phyloP scores from a whole-genome alignment of 177 flowering plant species.

The Vitis hybrid region DNA sequence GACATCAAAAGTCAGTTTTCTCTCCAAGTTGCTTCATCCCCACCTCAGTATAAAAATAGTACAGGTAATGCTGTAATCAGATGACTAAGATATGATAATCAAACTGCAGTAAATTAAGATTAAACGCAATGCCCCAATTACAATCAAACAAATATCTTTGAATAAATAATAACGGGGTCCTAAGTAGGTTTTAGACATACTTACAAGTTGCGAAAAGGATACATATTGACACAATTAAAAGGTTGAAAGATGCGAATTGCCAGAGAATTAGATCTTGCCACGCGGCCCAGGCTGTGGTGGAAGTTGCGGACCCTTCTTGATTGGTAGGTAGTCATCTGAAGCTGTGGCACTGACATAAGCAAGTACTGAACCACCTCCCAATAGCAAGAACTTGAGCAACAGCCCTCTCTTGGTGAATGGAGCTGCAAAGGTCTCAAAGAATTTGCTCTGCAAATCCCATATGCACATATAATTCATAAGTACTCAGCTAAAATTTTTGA shows the following conservation, averaged over 20 bases:
- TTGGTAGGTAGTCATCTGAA: slow-evolving; percentile 74
- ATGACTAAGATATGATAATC: neutral
- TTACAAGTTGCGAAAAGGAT: slow-evolving; percentile 29
- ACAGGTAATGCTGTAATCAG: too few species aligned
- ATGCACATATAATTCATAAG: neutral
- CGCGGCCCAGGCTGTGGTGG: slow-evolving; percentile 96
- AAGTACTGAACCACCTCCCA: slow-evolving; percentile 76
- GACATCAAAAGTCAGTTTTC: neutral
- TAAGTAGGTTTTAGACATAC: slow-evolving; percentile 23
- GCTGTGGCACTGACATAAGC: slow-evolving; percentile 81
- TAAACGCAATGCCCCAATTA: neutral
- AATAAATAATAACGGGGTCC: slow-evolving; percentile 10
- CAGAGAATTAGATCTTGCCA: slow-evolving; percentile 69
- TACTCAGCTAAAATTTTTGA: neutral
- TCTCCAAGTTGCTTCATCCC: neutral
- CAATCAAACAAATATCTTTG: slow-evolving; percentile 5
- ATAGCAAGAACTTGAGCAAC: slow-evolving; percentile 86
- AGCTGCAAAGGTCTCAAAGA: slow-evolving; percentile 98
- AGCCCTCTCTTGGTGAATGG: slow-evolving; percentile 98
- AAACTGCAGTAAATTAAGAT: neutral
- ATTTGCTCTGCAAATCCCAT: slow-evolving; percentile 81
- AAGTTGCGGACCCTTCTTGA: slow-evolving; percentile 92
- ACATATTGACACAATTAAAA: slow-evolving; percentile 25
- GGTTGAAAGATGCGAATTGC: neutral
- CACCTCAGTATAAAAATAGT: neutral